phyloP scores from a whole-genome alignment of 108 stramenopile species.

The Cyclotella baltica region DNA sequence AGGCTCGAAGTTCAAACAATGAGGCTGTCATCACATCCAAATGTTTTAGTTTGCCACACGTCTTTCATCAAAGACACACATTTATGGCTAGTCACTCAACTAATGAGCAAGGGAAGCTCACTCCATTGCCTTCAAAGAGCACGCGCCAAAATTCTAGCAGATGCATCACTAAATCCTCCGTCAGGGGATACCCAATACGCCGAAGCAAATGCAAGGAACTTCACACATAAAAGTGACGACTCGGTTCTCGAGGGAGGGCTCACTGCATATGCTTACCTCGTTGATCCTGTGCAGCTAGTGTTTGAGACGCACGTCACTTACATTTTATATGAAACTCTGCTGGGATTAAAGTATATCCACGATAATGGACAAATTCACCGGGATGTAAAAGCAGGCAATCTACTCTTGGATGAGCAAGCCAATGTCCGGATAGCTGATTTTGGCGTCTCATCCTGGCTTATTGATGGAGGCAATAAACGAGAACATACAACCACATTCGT shows the following conservation, averaged over 20 bases:
- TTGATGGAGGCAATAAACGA: constrained; percentile 70
- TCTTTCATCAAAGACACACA: constrained; percentile 90
- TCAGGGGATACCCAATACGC: neutral
- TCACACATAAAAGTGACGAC: constrained; percentile 40
- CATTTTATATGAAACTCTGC: constrained; percentile 89
- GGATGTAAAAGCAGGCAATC: constrained; percentile 96
- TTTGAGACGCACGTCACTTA: constrained; percentile 86
- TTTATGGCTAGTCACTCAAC: constrained; percentile 94
- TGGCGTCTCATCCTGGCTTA: constrained; percentile 92
- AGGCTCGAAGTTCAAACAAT: constrained; percentile 95
- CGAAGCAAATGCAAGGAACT: neutral
- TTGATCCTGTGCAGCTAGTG: constrained; percentile 28
- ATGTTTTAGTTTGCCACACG: constrained; percentile 88
- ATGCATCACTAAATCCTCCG: constrained; percentile 27
- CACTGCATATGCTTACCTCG: constrained; percentile 32
- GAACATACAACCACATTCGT: constrained; percentile 92
- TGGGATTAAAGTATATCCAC: constrained; percentile 95
- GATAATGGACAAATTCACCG: constrained; percentile 95
- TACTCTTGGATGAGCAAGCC: constrained; percentile 72
- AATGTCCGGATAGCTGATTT: constrained; percentile 96
- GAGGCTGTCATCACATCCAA: constrained; percentile 91
- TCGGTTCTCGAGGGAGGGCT: constrained; percentile 52
- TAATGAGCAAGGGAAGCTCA: constrained; percentile 94
- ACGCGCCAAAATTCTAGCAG: constrained; percentile 49
- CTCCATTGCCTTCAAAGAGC: constrained; percentile 79